These are phyloP conservation scores for Rubia tinctorum DNA, from an alignment of 305 asterid genomes.

Conservation along the genomic window DNA sequence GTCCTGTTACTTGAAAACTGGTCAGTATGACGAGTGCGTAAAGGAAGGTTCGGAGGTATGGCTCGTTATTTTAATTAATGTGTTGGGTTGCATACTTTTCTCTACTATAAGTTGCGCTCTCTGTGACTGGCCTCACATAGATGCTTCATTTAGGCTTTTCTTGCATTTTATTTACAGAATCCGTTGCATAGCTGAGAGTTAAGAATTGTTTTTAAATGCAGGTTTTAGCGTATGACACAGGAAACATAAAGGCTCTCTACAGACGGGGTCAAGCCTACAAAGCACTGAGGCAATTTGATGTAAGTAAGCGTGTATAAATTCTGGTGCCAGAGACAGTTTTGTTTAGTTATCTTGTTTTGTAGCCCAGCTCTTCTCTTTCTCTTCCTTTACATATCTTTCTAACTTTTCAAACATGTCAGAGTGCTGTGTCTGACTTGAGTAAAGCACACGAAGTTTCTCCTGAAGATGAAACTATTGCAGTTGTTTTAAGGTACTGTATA, in stretches of 20 bases:
- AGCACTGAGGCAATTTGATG: constrained; percentile 63
- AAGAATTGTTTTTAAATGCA: constrained; percentile 27
- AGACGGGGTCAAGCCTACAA: constrained; percentile 93
- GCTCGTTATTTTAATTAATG: neutral
- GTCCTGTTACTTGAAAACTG: constrained; percentile 92
- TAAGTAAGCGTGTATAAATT: constrained; percentile 35
- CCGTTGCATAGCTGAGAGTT: neutral
- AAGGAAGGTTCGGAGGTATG: constrained; percentile 92
- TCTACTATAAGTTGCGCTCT: constrained; percentile 1
- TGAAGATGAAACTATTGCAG: constrained; percentile 87
- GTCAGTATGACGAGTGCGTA: constrained; percentile 70
- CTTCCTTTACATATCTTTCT: neutral
- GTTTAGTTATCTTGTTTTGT: neutral
- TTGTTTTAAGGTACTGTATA: constrained; percentile 63
- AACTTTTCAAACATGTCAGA: constrained; percentile 40
- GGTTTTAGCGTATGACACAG: constrained; percentile 73
- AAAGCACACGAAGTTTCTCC: constrained; percentile 86
- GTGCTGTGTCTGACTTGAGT: constrained; percentile 80
- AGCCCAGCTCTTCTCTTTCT: too few species aligned
- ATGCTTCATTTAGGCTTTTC: neutral
- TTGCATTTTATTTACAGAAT: constrained; percentile 5
- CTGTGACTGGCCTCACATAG: neutral
- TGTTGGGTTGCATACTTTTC: neutral
- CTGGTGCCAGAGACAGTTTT: constrained; percentile 1
- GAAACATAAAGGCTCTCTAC: constrained; percentile 84